phyloP scores from a whole-genome alignment of 2,329 filamentous ascomycete genomes.

The Aureobasidium sp. region DNA sequence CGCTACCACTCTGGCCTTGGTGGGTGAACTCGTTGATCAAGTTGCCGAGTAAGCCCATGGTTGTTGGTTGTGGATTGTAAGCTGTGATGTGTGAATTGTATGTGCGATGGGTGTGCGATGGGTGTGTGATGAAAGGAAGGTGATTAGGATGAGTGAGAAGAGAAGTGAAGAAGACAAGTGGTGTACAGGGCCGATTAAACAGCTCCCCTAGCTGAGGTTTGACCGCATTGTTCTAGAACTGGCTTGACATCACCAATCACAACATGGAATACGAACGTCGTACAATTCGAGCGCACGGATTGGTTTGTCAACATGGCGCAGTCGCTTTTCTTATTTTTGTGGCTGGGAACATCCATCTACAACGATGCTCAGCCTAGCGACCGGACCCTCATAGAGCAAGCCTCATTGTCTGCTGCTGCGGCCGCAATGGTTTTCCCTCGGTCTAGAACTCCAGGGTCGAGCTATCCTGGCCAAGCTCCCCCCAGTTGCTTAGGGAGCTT shows the following conservation, averaged over 20 bases:
- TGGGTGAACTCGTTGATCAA: slow-evolving; percentile 22
- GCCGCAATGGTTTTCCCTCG: neutral
- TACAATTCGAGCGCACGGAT: neutral
- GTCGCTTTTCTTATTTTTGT: neutral
- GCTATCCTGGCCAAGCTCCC: neutral
- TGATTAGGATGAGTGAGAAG: neutral
- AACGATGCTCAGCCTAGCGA: neutral
- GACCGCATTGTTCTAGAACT: neutral
- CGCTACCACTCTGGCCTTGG: slow-evolving; percentile 13
- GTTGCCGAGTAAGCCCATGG: slow-evolving; percentile 23
- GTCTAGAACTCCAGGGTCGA: neutral
- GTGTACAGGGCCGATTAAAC: neutral
- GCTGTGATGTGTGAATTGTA: neutral
- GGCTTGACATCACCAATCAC: neutral
- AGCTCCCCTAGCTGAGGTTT: neutral
- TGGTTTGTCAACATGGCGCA: neutral
- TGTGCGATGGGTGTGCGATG: neutral
- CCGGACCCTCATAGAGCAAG: neutral
- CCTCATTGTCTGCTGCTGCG: neutral
- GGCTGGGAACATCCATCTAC: neutral
- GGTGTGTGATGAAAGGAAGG: neutral
- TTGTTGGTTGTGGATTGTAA: neutral
- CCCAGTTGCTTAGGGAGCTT: neutral
- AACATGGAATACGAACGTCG: neutral
- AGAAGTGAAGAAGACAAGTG: neutral